Conservation (phyloP, 2,329 filamentous ascomycete species). For the Venturia effusa region DNA sequence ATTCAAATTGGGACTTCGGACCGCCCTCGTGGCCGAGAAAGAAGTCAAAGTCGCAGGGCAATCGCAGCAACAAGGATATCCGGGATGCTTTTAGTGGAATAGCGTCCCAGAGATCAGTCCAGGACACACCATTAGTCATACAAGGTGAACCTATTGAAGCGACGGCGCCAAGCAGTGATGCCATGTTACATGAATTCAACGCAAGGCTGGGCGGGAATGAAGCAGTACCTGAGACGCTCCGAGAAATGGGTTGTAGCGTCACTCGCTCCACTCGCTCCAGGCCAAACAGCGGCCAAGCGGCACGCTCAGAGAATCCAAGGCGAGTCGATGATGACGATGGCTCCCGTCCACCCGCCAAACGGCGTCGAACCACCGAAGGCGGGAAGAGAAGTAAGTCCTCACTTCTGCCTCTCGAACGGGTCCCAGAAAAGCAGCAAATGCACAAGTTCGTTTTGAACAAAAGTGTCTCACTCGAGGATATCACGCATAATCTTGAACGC, state of each 20-base stretch:
- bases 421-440: constrained; percentile 19
- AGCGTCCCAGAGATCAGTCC: neutral
- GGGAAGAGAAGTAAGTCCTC: constrained; percentile 25
- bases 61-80: constrained; percentile 5
- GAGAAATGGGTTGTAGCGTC: neutral
- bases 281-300: neutral
- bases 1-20: constrained; percentile 18
- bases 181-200: neutral
- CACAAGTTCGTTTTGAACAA: constrained; percentile 16
- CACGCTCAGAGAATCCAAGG: neutral
- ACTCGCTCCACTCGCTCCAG: neutral
- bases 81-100: neutral
- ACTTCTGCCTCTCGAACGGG: constrained; percentile 28
- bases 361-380: constrained; percentile 16
- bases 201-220: neutral
- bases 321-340: constrained; percentile 10
- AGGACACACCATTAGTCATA: neutral
- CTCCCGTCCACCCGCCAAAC: constrained; percentile 14
- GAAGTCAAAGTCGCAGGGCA: neutral
- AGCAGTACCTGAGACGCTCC: neutral
- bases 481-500: neutral
- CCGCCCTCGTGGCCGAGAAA: constrained; percentile 9
- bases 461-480: neutral
- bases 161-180: neutral
- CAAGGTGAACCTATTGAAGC: neutral